phyloP scores from a whole-genome alignment of 2,329 filamentous ascomycete genomes.

The Tolypocladium nubicola region DNA sequence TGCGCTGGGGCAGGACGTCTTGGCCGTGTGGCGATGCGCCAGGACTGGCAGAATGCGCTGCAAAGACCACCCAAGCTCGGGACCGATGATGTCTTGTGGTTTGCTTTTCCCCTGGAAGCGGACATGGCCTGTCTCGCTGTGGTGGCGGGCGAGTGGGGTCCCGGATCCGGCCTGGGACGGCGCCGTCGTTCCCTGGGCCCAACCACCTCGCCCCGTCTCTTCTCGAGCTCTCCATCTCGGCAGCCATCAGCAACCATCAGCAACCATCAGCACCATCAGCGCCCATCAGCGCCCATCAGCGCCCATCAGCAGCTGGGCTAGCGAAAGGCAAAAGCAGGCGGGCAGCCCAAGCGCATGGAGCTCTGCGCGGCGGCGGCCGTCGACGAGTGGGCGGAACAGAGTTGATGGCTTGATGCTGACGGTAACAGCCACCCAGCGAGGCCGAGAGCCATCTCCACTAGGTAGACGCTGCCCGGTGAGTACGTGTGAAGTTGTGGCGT shows the following conservation, averaged over 20 bases:
- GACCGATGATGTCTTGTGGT: constrained; percentile 17
- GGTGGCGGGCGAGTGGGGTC: constrained; percentile 15
- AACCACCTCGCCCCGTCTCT: constrained; percentile 3
- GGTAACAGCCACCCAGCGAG: neutral
- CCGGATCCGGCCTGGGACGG: constrained; percentile 19
- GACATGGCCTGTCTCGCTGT: constrained; percentile 11
- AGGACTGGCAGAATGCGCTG: neutral
- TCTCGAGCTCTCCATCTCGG: neutral
- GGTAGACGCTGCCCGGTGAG: neutral
- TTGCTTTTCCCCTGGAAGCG: constrained; percentile 18
- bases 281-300: too few relatives aligned
- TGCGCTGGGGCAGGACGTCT: neutral
- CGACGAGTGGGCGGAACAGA: neutral
- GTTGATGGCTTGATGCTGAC: neutral
- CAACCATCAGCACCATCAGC: neutral
- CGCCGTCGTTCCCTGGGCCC: constrained; percentile 3
- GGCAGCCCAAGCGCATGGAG: neutral
- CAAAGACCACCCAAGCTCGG: neutral
- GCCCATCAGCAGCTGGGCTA: neutral
- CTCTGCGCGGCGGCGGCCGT: neutral
- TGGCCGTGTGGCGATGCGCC: constrained; percentile 7
- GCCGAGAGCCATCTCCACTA: neutral
- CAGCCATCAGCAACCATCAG: neutral
- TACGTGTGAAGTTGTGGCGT: neutral
- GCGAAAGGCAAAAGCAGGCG: constrained; percentile 5